Base-by-base conservation (phyloP, 2,329 filamentous ascomycete genomes). In the Cordyceps militaris region DNA sequence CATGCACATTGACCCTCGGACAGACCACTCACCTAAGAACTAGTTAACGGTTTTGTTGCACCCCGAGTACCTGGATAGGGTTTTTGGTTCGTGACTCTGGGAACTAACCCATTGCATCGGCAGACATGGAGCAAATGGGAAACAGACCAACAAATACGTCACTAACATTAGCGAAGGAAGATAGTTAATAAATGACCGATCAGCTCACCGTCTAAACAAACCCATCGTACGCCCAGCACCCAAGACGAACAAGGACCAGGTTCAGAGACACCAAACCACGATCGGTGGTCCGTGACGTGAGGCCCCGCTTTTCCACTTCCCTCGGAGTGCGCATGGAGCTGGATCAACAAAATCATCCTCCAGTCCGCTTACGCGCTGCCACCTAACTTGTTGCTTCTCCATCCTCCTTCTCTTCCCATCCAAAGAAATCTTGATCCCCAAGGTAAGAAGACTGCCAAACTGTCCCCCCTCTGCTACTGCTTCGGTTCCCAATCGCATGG, bases 271-370 rank as follows among this genome's bases (percentile, higher is more conserved):
- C 55, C 55, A 57, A 57, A 57, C 55, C 46, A 50, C 47, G 53
- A 56, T 50, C 55, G 46, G 59, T 64, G 62, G 64, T 56, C 62
- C 63, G 63, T 62, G 61, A 63, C 60, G 60, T 62, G 55, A 57
- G 47, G 36, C 28, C 55, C 55, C 55, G 59, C 49, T 51, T 44
- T 58, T 57, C 61, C 34, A 59, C 51, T 60, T 62, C 36, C 34
- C 50, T 49, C 55, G 52, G 21, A 54, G 56, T 36, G 34, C 24
- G 21, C 43, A 49, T 47, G 53, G 38, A 52, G 55, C 61, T 59
- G 42, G 32, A 59, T 63, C 58, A 61, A 65, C 64, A 65, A 66
- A 66, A 66, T 62, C 63, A 59, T 61, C 57, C 56, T 49, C 48
- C 59, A 61, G 56, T 64, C 64, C 64, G 52, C 63, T 61, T 60